Base-by-base conservation (phyloP, 2,329 filamentous ascomycete genomes). In the Arthroderma uncinatum region DNA sequence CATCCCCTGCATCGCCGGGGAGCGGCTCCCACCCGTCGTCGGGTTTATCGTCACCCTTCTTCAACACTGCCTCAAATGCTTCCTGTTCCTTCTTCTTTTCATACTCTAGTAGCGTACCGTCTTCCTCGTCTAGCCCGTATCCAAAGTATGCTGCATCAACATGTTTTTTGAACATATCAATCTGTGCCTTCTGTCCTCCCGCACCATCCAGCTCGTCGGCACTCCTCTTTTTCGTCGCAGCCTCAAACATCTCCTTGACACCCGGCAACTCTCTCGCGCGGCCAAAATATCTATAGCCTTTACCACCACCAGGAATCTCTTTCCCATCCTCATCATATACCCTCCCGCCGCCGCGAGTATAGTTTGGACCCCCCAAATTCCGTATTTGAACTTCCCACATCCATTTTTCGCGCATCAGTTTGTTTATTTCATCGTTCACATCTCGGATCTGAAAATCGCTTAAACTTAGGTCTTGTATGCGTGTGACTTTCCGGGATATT, bases 401-500 rank as follows among this genome's bases (percentile, higher is more conserved):
- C 80, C 94, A 90, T 74, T 98, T 98, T 77, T 98, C 93, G 62
- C 90, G 85, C 89, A 98, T 96, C 61, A 95, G 81, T 76, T 95
- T 95, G 79, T 98, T 98, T 79, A 98, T 95, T 74, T 98, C 93
- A 73, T 98, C 93, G 76, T 98, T 98, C 69, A 98, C 79, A 73
- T 98, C 93, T 67, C 93, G 85, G 72, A 98, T 89, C 78, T 97
- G 93, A 77, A 87, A 97, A 78, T 98, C 93, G 73, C 84, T 89
- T n/a, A 98, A 80, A 50, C 86, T 84, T 7, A 82, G 78, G 66
- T 98, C 93, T 71, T 98, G 93, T 75, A 98, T 97, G 69, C 88
- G 88, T 62, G 89, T 89, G 58, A 98, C 89, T 74, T 98, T 98
- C 74, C 93, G 90, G 62, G 86, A 92, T 67, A 98, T 92, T 71